phyloP scores from a whole-genome alignment of 257 asterid genomes.

The Nicotiana tomentosiformis region DNA sequence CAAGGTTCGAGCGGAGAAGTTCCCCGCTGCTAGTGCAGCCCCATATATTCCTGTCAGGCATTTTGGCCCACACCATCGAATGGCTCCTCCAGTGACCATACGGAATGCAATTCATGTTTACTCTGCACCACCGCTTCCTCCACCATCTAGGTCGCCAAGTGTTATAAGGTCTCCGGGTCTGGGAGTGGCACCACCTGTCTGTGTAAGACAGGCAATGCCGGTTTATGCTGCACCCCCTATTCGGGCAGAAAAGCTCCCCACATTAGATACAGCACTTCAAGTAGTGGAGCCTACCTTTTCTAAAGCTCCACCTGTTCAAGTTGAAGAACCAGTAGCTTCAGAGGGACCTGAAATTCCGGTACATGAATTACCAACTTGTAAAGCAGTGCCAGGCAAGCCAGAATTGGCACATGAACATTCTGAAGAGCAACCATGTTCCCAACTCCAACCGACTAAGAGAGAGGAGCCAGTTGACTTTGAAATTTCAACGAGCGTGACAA shows the following conservation, averaged over 20 bases:
- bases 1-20: constrained; percentile 38
- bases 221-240: constrained; percentile 47
- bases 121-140: constrained; percentile 80
- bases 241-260: constrained; percentile 42
- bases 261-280: constrained; percentile 32
- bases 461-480: not conserved
- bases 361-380: constrained; percentile 4
- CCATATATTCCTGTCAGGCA: constrained; percentile 84
- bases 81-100: constrained; percentile 86
- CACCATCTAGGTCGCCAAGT: constrained; percentile 40
- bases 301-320: constrained; percentile 26
- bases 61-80: constrained; percentile 50
- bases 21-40: constrained; percentile 80
- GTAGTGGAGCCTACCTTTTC: constrained; percentile 29
- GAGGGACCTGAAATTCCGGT: constrained; percentile 3
- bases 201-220: constrained; percentile 58
- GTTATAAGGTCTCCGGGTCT: constrained; percentile 48
- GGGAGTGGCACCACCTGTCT: constrained; percentile 59
- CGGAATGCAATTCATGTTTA: constrained; percentile 70
- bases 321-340: constrained; percentile 2
- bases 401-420: not conserved
- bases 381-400: not conserved
- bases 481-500: not conserved
- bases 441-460: not conserved
- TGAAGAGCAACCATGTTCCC: constrained; percentile 1